Evolutionary conservation across 1,284 basidiomycete genomes (phyloP), one percentile per base, ranked within the genome.

Genomic region (Dichomitus squalens): DNA sequence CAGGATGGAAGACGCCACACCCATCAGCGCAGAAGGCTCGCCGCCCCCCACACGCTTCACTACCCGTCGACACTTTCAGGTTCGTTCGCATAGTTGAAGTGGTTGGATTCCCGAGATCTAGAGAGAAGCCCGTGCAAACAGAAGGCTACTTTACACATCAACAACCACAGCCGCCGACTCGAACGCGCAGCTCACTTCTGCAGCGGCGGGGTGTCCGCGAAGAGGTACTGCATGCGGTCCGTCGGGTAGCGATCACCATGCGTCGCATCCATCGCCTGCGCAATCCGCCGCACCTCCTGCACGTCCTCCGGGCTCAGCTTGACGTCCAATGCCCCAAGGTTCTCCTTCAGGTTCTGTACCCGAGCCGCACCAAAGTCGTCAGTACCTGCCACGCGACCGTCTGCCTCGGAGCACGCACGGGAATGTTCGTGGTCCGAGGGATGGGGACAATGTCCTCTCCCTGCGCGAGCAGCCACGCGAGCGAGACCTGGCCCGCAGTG

Each of bases 401-500:
- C n/a, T n/a, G n/a, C n/a, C n/a, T n/a, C n/a, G 31, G 31, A 29
- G 40, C 6, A 56, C 57, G 20, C 31, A 67, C 65, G 49, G 60
- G 53, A 21, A 67, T 38, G 35, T 63, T 64, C 8, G 57, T 64
- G 9, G 69, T 69, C 0, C 76, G 76, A 3, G 76, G 76, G 48
- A 79, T 76, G 0, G 76, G 72, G 34, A 76, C 68, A 57, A 76
- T 65, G 58, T 72, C 70, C 35, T 67, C 67, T 49, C 71, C 72
- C 68, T 73, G 74, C 11, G 70, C 70, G 27, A 74, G 65, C 33
- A 79, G 52, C 79, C 80, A 81, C 1, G 79, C 78, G 8, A 81
- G 70, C 1, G 73, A 66, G 21, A 80, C 65, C 64, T 82, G 79
- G 1, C 75, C 72, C 0, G 76, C 57, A 0, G 78, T 77, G 25